Evolutionary conservation across 1,284 basidiomycete genomes (phyloP).

Genomic region (Leccinum holopus): DNA sequence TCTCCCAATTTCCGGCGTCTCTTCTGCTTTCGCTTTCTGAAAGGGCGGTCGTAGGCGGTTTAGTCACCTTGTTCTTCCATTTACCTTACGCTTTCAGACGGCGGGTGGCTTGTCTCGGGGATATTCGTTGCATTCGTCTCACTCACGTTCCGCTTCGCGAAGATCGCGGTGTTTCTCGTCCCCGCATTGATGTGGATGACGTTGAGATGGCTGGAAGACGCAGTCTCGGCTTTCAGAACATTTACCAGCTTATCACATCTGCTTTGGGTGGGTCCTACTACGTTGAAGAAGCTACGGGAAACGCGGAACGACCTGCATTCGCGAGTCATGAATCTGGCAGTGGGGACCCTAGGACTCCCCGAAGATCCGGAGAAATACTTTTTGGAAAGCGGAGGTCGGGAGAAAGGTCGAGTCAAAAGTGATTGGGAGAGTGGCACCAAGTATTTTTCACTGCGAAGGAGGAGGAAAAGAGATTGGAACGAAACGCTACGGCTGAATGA

Average conservation of each 20-base stretch:
- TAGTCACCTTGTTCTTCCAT: not conserved
- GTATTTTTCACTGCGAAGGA: slow-evolving; percentile 75
- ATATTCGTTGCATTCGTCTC: slow-evolving; percentile 53
- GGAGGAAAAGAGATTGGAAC: slow-evolving; percentile 86
- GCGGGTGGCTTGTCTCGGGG: slow-evolving; percentile 47
- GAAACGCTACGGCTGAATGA: slow-evolving; percentile 79
- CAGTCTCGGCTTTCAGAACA: slow-evolving; percentile 73
- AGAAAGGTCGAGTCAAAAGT: slow-evolving; percentile 68
- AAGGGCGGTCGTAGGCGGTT: not conserved
- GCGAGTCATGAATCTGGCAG: slow-evolving; percentile 64
- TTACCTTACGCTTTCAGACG: not conserved
- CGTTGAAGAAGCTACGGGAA: slow-evolving; percentile 52
- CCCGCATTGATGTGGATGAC: slow-evolving; percentile 84
- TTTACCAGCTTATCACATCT: slow-evolving; percentile 60
- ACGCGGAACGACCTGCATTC: slow-evolving; percentile 55
- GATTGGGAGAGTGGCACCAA: slow-evolving; percentile 64
- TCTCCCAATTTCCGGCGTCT: too few relatives aligned
- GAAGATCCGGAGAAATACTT: slow-evolving; percentile 68
- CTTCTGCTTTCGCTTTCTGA: not conserved
- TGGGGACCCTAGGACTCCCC: slow-evolving; percentile 61
- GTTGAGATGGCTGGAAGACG: slow-evolving; percentile 83
- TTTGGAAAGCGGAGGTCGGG: slow-evolving; percentile 49
- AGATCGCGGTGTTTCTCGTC: slow-evolving; percentile 54
- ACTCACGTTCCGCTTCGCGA: slow-evolving; percentile 59
- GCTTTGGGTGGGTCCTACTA: slow-evolving; percentile 59